Percentiles rank a stretch among this genome's conserved stretches.
Conservation (phyloP, 2,329 filamentous ascomycete genomes). For the Fusarium heterosporum region DNA sequence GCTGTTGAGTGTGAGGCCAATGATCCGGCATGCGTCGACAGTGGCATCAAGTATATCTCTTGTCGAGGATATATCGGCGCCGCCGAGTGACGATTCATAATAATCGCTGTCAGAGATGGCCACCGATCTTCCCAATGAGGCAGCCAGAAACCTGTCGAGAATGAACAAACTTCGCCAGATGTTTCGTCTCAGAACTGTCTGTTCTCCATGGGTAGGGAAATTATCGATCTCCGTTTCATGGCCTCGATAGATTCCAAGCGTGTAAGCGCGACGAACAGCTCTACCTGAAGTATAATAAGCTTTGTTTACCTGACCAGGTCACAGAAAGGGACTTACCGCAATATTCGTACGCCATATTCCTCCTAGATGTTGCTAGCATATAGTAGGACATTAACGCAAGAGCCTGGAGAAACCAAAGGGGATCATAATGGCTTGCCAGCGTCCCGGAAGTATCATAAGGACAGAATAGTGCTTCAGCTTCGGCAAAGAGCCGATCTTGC, state of each 20-base stretch:
- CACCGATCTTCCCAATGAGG: slow-evolving; percentile 70
- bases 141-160: slow-evolving; percentile 72
- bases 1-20: slow-evolving; percentile 68
- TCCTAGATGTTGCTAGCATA: slow-evolving; percentile 69
- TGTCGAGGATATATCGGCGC: background rate
- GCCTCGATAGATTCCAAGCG: slow-evolving; percentile 70
- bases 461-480: slow-evolving; percentile 64
- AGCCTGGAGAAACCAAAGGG: slow-evolving; percentile 74
- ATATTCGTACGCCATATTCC: slow-evolving; percentile 72
- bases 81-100: slow-evolving; percentile 60
- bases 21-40: slow-evolving; percentile 67
- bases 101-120: slow-evolving; percentile 73
- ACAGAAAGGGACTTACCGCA: slow-evolving; percentile 58
- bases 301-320: background rate
- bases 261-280: slow-evolving; percentile 72
- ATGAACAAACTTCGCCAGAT: slow-evolving; percentile 74
- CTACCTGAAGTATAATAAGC: slow-evolving; percentile 58
- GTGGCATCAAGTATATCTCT: slow-evolving; percentile 62
- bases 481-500: slow-evolving; percentile 72
- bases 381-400: slow-evolving; percentile 73
- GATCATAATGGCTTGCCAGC: slow-evolving; percentile 62
- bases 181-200: slow-evolving; percentile 62
- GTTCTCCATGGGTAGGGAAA: slow-evolving; percentile 53
- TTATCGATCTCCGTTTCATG: slow-evolving; percentile 69
- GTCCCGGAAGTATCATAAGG: slow-evolving; percentile 35